Evolutionary conservation across 805 yeast genomes (phyloP), one percentile per base, ranked within the genome.

Genomic region (Dipodascopsis uninucleata): DNA sequence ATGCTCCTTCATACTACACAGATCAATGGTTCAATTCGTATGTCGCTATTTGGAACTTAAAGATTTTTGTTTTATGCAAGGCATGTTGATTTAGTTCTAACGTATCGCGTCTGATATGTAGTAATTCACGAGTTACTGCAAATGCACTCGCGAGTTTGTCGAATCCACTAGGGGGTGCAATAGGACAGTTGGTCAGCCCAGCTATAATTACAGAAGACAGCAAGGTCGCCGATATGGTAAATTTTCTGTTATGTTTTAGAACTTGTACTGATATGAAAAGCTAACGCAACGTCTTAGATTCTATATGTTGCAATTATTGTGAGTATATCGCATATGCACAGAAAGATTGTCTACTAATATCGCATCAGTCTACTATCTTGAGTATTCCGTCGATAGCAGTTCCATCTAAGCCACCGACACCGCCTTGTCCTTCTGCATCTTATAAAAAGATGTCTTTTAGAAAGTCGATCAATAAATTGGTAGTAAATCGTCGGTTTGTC

Each of bases 91-190:
- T 9, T 4, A 7, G 12, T 28, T 17, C 23, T 31, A 3, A 22
- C 2, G 22, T n/a, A 18, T 17, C 8, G 23, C 10, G 2, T 31
- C 14, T 12, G 10, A 16, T 12, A 14, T 20, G 12, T 23, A 46
- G 50, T 16, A 36, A 54, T 28, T 61, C 66, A 2, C 56, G 66
- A 24, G 61, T 62, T 10, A 58, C 66, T 12, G 66, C 66, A n/a
- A 62, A 62, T 39, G 66, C 66, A 9, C 49, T 62, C 20, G 64
- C 62, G 3, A 58, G 66, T 14, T 46, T 62, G 26, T 55, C 66
- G 4, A 62, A 62, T 41, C 66, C 66, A 1, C 52, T 62, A 8
- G 66, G 66, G 8, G 66, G 63, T 10, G 66, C 66, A 12, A 52
- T 62, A 28, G 66, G 63, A 10, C 61, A 61, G 36, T 56, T 62